A percentile compares a stretch with the other conserved stretches of the same genome.
Evolutionary conservation across 257 asterid species (phyloP).

Genomic region (Verbascum thapsus): DNA sequence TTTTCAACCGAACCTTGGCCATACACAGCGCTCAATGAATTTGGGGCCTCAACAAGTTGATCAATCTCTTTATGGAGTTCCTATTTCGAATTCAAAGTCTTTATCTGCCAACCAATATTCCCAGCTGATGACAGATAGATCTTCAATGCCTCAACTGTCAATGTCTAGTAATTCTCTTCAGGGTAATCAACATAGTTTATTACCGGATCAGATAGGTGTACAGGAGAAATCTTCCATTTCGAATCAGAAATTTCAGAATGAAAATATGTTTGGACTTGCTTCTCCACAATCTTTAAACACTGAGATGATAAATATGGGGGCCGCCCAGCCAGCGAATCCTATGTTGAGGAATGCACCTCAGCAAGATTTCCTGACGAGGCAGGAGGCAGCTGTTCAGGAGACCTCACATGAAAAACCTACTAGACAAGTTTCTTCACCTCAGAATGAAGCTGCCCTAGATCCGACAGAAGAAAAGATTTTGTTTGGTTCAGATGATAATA

Average conservation of each 20-base stretch:
- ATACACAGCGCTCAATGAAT: conserved; percentile 51
- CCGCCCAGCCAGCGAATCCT: conserved; percentile 52
- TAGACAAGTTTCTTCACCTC: conserved; percentile 44
- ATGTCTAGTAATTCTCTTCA: conserved; percentile 49
- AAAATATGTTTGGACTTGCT: conserved; percentile 44
- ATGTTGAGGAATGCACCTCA: conserved; percentile 47
- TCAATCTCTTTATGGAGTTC: conserved; percentile 90
- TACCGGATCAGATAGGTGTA: conserved; percentile 47
- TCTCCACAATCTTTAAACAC: conserved; percentile 45
- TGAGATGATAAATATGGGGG: conserved; percentile 38
- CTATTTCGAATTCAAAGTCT: conserved; percentile 77
- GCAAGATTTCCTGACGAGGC: conserved; percentile 44
- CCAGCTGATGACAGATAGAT: conserved; percentile 50
- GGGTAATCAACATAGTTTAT: conserved; percentile 45
- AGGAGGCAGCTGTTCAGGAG: conserved; percentile 45
- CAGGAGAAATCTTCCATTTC: conserved; percentile 49
- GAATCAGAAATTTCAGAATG: conserved; percentile 57
- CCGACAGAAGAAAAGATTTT: conserved; percentile 89
- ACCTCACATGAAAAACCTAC: conserved; percentile 44
- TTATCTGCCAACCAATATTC: conserved; percentile 53
- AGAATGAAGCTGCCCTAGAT: conserved; percentile 66
- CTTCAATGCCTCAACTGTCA: conserved; percentile 52
- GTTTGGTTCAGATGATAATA: conserved; percentile 84
- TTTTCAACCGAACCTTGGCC: conserved; percentile 55
- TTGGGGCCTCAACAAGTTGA: conserved; percentile 65